Evolutionary conservation across 2,329 filamentous ascomycete species (phyloP), one percentile per base, ranked within the genome.

Genomic region (Calycina herbarum): DNA sequence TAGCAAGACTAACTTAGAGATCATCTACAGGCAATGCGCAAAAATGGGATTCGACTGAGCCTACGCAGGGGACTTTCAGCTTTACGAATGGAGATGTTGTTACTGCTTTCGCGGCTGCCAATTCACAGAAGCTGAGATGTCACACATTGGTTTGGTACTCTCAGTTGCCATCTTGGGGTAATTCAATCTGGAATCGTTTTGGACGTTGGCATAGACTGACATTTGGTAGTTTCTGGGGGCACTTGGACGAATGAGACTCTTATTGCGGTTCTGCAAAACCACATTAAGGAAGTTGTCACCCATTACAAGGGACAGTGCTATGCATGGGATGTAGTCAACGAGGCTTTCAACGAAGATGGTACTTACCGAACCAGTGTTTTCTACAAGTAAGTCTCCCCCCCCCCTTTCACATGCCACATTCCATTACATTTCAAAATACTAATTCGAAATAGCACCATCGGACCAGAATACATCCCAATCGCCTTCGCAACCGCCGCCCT

Each of bases 321-420:
- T 73, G 81, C 82, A 35, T 90, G 86, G 86, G 87, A 90, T 66
- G 87, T 90, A 0, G 83, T 89, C 24, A 90, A 90, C 73, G 87
- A 90, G 78, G 84, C 83, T 11, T 81, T 87, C 62, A 81, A 83
- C 64, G 86, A 89, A 27, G 82, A 85, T 70, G 86, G 85, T 17
- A 82, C 79, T 13, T 86, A 80, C 76, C 79, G 85, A 64, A 69
- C 78, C 61, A 80, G 77, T 65, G 79, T 89, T 68, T 89, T 86
- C 76, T 82, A 83, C 76, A 76, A 40, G 68, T 69, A 54, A 57
- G 65, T 40, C 24, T 7, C 54, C 20, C 40, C 33, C 33, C 45
- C 20, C 10, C n/a, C 7, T 38, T 38, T 38, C 35, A 13, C 13
- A 38, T 38, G 8, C 20, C 6, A 11, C 17, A 20, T 45, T n/a